Evolutionary conservation across 2,329 filamentous ascomycete genomes (phyloP), one percentile per base, ranked within the genome.

Genomic region (Aspergillus oerlinghausenensis): DNA sequence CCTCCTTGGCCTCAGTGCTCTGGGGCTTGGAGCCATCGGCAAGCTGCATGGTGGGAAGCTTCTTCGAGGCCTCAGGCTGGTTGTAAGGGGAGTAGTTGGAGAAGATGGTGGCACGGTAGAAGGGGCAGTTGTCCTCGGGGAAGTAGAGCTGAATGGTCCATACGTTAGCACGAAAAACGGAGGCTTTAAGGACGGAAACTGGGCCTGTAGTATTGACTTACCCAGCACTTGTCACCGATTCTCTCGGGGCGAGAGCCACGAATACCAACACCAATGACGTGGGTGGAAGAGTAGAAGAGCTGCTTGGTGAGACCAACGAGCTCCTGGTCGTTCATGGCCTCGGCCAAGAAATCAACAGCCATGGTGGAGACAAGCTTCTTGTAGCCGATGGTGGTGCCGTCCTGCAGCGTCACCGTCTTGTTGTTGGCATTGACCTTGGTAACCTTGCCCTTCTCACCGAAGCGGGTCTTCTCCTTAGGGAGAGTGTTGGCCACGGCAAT

Each of bases 51-150:
- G 94, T 97, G 42, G 92, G 85, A 55, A 99, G 86, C 83, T 96
- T 94, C 72, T 83, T 87, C 56, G 88, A 86, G 58, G 86, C 82
- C 64, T 89, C 81, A 35, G 94, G 94, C 80, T 97, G 94, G 83
- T 99, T 99, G 85, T 96, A 87, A 53, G 93, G 94, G 23, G 94
- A 97, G 84, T 99, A 99, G 85, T 99, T 99, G 78, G 93, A 97
- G 86, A 99, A 99, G 80, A 99, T 97, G 72, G 94, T 99, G 71
- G 94, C 94, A 67, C 94, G 90, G 84, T 99, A 99, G 84, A 99
- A 99, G 74, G 92, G 92, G 82, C 92, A 97, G 84, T 99, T 88
- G 77, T 96, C 89, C 78, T 99, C 94, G 61, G 94, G 94, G 86
- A 97, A 99, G 85, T 99, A 99, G 65, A 99, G 83, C 87, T 88